These are phyloP conservation scores for Colletotrichum echinochloae DNA, from an alignment of 2,329 filamentous ascomycete genomes.

Conservation along the genomic window DNA sequence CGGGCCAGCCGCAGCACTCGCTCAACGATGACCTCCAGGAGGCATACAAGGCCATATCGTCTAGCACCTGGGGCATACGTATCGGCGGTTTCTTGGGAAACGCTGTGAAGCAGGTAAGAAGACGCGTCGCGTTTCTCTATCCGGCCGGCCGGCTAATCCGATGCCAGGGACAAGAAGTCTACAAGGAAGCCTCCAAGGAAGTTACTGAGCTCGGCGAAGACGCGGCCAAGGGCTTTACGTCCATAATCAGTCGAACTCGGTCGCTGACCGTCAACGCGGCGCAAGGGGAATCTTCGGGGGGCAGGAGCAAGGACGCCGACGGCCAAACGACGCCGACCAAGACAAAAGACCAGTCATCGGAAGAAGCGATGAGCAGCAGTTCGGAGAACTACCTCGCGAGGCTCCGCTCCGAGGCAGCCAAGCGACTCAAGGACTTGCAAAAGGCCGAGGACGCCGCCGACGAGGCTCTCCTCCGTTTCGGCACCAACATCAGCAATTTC, in stretches of 20 bases:
- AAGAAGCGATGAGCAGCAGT: conserved; percentile 57
- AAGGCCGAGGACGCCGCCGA: conserved; percentile 95
- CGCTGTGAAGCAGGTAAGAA: conserved; percentile 88
- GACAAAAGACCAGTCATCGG: conserved; percentile 52
- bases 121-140: neutral
- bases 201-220: conserved; percentile 82
- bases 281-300: conserved; percentile 42
- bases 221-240: conserved; percentile 82
- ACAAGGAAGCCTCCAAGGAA: conserved; percentile 89
- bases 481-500: conserved; percentile 89
- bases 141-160: conserved; percentile 10
- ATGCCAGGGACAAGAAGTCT: conserved; percentile 79
- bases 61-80: conserved; percentile 89
- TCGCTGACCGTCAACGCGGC: conserved; percentile 73
- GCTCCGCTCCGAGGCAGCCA: conserved; percentile 81
- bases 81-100: conserved; percentile 90
- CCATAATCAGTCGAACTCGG: conserved; percentile 79
- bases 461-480: conserved; percentile 92
- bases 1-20: conserved; percentile 60
- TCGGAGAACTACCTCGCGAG: conserved; percentile 78
- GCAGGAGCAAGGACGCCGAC: conserved; percentile 39
- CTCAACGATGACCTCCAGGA: conserved; percentile 93
- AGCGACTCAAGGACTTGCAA: conserved; percentile 89
- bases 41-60: conserved; percentile 92
- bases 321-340: conserved; percentile 61